Percentiles rank a stretch among this genome's conserved stretches.
Evolutionary conservation across 768 basidiomycete species (phyloP).

Genomic region (Butyriboletus loyo): DNA sequence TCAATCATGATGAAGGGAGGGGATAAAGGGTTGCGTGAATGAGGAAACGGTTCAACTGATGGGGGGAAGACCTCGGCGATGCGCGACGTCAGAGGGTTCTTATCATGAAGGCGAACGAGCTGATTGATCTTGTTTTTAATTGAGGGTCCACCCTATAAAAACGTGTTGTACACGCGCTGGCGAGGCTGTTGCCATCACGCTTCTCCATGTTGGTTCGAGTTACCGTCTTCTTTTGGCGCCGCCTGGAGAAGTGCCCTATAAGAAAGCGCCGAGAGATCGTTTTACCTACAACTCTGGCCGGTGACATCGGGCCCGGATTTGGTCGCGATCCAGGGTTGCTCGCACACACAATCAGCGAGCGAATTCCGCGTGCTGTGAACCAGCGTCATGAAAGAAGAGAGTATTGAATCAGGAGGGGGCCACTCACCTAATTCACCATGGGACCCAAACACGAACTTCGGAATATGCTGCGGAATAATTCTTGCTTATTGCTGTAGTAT

Average conservation of each 20-base stretch:
- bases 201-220: conserved; percentile 11
- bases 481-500: background rate
- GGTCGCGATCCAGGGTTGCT: conserved; percentile 1
- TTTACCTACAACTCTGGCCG: conserved; percentile 3
- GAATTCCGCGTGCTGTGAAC: conserved; percentile 12
- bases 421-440: conserved; percentile 5
- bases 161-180: conserved; percentile 34
- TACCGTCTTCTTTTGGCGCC: conserved; percentile 18
- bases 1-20: conserved; percentile 9
- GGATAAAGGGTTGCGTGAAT: background rate
- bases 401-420: too few relatives aligned
- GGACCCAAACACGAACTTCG: background rate
- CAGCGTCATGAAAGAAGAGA: background rate
- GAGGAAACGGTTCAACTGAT: background rate
- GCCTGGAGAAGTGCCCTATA: conserved; percentile 14
- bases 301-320: conserved; percentile 13
- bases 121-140: conserved; percentile 30
- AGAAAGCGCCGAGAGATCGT: conserved; percentile 8
- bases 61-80: conserved; percentile 7
- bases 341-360: background rate
- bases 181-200: conserved; percentile 30
- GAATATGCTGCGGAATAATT: background rate
- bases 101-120: conserved; percentile 21
- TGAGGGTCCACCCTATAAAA: conserved; percentile 37
- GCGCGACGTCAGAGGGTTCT: conserved; percentile 25